These are phyloP conservation scores for Hypoxylon cercidicola DNA, from an alignment of 495 filamentous ascomycete species.

Conservation along the genomic window DNA sequence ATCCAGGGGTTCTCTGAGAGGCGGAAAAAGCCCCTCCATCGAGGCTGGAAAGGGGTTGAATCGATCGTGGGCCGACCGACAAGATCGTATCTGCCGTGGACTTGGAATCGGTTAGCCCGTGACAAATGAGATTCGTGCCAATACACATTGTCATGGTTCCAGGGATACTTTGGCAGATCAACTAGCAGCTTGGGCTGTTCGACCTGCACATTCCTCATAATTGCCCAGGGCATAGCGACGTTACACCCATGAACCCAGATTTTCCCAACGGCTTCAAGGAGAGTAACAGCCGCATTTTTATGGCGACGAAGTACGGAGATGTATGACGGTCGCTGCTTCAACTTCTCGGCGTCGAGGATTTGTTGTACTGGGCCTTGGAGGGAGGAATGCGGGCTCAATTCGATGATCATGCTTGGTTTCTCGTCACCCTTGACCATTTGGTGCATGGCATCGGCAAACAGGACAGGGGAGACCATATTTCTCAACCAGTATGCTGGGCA, in stretches of 20 bases:
- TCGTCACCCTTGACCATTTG: constrained; percentile 25
- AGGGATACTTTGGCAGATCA: constrained; percentile 52
- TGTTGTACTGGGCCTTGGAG: constrained; percentile 63
- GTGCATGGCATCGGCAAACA: constrained; percentile 50
- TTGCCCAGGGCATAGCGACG: constrained; percentile 52
- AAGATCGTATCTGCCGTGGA: constrained; percentile 55
- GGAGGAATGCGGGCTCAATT: constrained; percentile 49
- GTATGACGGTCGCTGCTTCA: constrained; percentile 29
- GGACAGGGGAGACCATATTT: constrained; percentile 55
- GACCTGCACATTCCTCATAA: constrained; percentile 30
- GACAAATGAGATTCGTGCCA: constrained; percentile 56
- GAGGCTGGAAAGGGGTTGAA: constrained; percentile 47
- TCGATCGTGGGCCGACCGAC: constrained; percentile 48
- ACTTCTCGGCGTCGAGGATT: constrained; percentile 49
- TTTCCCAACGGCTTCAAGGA: constrained; percentile 47
- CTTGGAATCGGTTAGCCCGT: constrained; percentile 53
- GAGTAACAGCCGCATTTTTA: constrained; percentile 39
- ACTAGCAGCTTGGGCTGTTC: constrained; percentile 41
- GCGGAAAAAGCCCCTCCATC: constrained; percentile 54
- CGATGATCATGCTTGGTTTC: constrained; percentile 31
- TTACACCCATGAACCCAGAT: constrained; percentile 51
- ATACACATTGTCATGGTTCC: constrained; percentile 55
- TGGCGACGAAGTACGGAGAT: constrained; percentile 44
- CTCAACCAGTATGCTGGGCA: constrained; percentile 51
- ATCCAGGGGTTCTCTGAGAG: constrained; percentile 59